A percentile compares a stretch with the other conserved stretches of the same genome.
Conservation (phyloP, 2,329 filamentous ascomycete species). For the Beauveria scarabaeidicola region DNA sequence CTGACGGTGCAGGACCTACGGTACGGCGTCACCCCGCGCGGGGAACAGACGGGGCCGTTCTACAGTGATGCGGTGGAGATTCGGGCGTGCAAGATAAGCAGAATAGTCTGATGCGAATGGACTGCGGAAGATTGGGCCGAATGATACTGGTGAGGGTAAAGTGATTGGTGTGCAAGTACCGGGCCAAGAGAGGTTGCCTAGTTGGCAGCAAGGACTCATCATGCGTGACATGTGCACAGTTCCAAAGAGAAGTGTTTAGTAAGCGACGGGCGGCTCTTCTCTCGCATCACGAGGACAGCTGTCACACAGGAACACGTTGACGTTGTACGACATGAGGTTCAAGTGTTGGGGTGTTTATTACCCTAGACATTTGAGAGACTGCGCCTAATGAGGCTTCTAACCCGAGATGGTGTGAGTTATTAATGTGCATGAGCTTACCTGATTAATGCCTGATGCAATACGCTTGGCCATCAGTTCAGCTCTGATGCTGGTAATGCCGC, state of each 20-base stretch:
- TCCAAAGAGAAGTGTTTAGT: background rate
- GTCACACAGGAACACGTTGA: background rate
- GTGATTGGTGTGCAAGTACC: background rate
- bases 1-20: conserved; percentile 35
- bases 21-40: conserved; percentile 30
- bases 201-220: background rate
- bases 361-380: background rate
- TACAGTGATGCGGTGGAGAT: conserved; percentile 54
- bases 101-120: background rate
- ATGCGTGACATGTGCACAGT: background rate
- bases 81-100: conserved; percentile 34
- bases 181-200: too few relatives aligned
- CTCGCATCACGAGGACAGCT: background rate
- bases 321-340: background rate
- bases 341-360: background rate
- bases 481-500: background rate
- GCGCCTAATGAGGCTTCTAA: background rate
- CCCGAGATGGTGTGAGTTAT: background rate
- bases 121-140: background rate
- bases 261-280: background rate
- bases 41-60: conserved; percentile 52
- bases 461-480: too few relatives aligned
- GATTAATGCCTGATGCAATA: background rate
- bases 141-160: background rate
- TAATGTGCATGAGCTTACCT: background rate